Evolutionary conservation across 305 asterid species (phyloP).

Genomic region (Solanum hybrid): DNA sequence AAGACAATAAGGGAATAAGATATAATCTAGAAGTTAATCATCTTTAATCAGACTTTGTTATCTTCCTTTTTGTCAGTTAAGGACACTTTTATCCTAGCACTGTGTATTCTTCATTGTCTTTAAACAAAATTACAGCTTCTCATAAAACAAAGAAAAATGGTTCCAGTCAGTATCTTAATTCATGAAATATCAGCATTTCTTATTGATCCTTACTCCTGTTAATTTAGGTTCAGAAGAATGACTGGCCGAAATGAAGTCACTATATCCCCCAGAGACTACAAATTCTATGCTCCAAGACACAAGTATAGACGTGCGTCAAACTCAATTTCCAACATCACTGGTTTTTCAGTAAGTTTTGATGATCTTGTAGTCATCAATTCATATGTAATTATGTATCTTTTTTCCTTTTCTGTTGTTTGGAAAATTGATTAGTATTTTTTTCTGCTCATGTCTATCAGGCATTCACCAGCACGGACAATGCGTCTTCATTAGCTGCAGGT

Average conservation of each 20-base stretch:
- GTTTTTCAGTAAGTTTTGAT: constrained; percentile 56
- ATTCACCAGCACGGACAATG: constrained; percentile 49
- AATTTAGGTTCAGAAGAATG: constrained; percentile 70
- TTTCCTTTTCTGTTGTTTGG: not conserved
- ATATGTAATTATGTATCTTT: not conserved
- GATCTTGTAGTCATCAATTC: not conserved
- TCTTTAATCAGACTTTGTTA: not conserved
- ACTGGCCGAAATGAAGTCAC: constrained; percentile 85
- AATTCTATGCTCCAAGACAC: constrained; percentile 95
- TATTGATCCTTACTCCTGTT: not conserved
- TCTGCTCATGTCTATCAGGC: constrained; percentile 31
- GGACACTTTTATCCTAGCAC: not conserved
- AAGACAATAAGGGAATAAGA: not conserved
- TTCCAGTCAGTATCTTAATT: not conserved
- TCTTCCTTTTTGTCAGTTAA: not conserved
- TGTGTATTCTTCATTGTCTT: not conserved
- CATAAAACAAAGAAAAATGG: not conserved
- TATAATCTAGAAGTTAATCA: not conserved
- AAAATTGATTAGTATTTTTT: not conserved
- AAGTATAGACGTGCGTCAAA: constrained; percentile 80
- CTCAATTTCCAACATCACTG: constrained; percentile 59
- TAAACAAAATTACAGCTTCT: not conserved
- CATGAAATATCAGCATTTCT: not conserved
- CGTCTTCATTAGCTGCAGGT: constrained; percentile 47
- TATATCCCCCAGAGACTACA: constrained; percentile 77